phyloP scores from a whole-genome alignment of 2,329 filamentous ascomycete genomes.

The Xylogone sp. region DNA sequence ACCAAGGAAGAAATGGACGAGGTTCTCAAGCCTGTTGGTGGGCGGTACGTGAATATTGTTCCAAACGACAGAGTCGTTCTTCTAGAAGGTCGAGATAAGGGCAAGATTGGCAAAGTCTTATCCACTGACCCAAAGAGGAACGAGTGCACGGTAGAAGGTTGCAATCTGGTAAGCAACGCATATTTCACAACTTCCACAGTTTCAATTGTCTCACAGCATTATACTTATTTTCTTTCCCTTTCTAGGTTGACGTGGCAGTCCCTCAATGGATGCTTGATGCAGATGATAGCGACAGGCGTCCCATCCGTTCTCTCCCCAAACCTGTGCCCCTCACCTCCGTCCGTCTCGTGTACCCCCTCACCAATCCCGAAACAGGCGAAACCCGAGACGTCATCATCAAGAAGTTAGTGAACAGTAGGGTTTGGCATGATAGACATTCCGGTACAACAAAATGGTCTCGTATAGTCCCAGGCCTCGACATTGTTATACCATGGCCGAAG shows the following conservation, averaged over 20 bases:
- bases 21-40: constrained; percentile 29
- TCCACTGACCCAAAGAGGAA: constrained; percentile 51
- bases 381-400: constrained; percentile 75
- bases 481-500: constrained; percentile 74
- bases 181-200: neutral
- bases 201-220: neutral
- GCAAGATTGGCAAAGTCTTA: constrained; percentile 74
- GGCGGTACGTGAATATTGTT: constrained; percentile 57
- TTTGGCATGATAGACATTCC: constrained; percentile 46
- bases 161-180: constrained; percentile 56
- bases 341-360: constrained; percentile 76
- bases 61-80: constrained; percentile 78
- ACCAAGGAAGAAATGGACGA: constrained; percentile 13
- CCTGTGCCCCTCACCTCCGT: constrained; percentile 67
- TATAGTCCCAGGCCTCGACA: constrained; percentile 67
- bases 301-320: constrained; percentile 45
- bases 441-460: constrained; percentile 48
- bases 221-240: neutral
- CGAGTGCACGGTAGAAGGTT: constrained; percentile 55
- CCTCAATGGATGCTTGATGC: constrained; percentile 35
- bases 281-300: constrained; percentile 32
- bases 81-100: constrained; percentile 72
- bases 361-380: constrained; percentile 59
- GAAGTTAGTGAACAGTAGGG: constrained; percentile 53
- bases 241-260: constrained; percentile 36